Evolutionary conservation across 768 basidiomycete species (phyloP).

Genomic region (Pleurotus eryngii): DNA sequence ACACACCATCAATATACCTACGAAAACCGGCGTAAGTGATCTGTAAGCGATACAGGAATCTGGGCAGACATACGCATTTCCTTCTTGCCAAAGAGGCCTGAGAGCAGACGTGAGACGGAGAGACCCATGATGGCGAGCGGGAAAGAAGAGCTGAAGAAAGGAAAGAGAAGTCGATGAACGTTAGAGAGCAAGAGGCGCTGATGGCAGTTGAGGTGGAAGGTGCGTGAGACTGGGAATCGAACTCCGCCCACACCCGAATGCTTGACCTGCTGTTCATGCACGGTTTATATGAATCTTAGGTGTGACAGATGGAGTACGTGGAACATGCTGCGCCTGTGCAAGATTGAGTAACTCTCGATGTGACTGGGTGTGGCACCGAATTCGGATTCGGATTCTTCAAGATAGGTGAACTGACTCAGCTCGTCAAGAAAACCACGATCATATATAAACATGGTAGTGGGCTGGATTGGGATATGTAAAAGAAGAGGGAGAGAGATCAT

Average conservation of each 20-base stretch:
- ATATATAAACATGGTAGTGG: no score
- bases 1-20: constrained; percentile 94
- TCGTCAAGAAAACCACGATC: no score
- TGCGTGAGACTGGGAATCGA: constrained; percentile 43
- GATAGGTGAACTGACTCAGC: no score
- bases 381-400: no score
- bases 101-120: constrained; percentile 69
- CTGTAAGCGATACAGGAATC: constrained; percentile 20
- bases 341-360: no score
- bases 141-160: constrained; percentile 22
- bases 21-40: constrained; percentile 15
- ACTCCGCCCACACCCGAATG: constrained; percentile 31
- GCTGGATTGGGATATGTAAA: no score
- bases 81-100: constrained; percentile 93
- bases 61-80: constrained; percentile 87
- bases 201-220: constrained; percentile 28
- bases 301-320: constrained; percentile 2
- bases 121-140: constrained; percentile 65
- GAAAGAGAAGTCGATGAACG: constrained; percentile 11
- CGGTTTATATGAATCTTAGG: neutral
- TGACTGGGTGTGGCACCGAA: no score
- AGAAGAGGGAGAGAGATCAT: no score
- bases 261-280: neutral
- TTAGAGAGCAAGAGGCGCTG: constrained; percentile 14
- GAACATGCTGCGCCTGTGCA: neutral